phyloP scores from a whole-genome alignment of 164 flowering plant genomes.

The Magnolia officinalis region DNA sequence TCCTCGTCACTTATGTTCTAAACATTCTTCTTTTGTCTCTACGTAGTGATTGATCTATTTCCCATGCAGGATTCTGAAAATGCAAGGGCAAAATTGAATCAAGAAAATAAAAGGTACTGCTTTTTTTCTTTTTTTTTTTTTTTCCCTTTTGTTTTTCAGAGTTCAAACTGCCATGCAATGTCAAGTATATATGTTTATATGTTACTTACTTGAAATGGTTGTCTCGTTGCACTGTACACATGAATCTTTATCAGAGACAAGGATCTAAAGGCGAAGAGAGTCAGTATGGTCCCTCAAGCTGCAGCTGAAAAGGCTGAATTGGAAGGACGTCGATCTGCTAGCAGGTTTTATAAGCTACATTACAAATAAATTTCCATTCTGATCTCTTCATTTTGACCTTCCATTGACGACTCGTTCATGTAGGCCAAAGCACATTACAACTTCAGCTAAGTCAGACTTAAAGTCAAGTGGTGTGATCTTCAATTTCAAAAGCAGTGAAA shows the following conservation, averaged over 20 bases:
- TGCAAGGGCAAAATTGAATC: constrained; percentile 24
- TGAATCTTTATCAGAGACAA: constrained; percentile 23
- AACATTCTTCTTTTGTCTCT: background rate
- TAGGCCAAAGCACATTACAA: constrained; percentile 34
- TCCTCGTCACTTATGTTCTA: background rate
- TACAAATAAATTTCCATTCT: background rate
- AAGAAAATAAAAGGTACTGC: constrained; percentile 43
- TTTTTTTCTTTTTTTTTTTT: background rate
- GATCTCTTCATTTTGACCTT: background rate
- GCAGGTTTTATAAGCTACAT: constrained; percentile 35
- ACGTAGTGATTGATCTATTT: constrained; percentile 1
- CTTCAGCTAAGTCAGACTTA: constrained; percentile 21
- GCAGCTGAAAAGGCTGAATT: constrained; percentile 27
- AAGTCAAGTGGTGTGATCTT: constrained; percentile 27
- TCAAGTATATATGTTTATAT: background rate
- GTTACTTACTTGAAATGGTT: constrained; percentile 2
- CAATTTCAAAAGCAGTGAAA: constrained; percentile 49
- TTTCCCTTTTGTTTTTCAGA: background rate
- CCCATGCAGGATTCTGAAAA: constrained; percentile 32
- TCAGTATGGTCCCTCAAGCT: constrained; percentile 20
- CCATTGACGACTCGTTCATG: background rate
- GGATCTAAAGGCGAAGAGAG: constrained; percentile 32
- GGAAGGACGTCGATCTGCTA: constrained; percentile 22
- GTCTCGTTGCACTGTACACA: background rate
- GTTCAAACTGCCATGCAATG: background rate